Percentiles rank a stretch among this genome's conserved stretches.
These are phyloP conservation scores for Coriaria nepalensis DNA, from an alignment of 306 rosid species.

Conservation along the genomic window DNA sequence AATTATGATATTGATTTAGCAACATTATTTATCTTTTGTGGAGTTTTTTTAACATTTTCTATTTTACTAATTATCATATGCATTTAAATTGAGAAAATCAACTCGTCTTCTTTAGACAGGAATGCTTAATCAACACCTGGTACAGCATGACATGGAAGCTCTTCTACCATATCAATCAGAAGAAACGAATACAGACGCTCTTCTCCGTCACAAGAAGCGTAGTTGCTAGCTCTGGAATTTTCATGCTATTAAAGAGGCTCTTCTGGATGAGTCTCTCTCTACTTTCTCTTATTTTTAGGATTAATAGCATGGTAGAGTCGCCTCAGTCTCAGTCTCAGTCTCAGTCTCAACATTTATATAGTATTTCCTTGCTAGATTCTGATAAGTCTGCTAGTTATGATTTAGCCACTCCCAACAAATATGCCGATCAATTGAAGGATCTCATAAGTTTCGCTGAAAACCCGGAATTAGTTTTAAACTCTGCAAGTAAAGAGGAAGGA, in stretches of 20 bases:
- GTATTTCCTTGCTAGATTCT: slow-evolving; percentile 39
- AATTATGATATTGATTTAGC: too few species aligned
- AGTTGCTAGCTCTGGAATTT: slow-evolving; percentile 31
- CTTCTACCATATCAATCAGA: slow-evolving; percentile 50
- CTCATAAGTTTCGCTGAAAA: slow-evolving; percentile 26
- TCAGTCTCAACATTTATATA: slow-evolving; percentile 18
- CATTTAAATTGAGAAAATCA: too few species aligned
- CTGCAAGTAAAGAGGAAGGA: too few species aligned
- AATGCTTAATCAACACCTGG: slow-evolving; percentile 21
- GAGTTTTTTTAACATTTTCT: too few species aligned
- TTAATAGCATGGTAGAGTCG: slow-evolving; percentile 9
- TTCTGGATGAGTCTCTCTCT: slow-evolving; percentile 29
- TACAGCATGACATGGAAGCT: slow-evolving; percentile 52
- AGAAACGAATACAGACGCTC: slow-evolving; percentile 36
- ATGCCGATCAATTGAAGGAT: slow-evolving; percentile 41
- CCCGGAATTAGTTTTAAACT: not conserved
- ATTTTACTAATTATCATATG: too few species aligned
- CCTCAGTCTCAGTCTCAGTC: too few species aligned
- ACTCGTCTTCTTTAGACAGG: slow-evolving; percentile 48
- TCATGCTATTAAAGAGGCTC: slow-evolving; percentile 17
- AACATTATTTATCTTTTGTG: too few species aligned
- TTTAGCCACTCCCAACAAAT: slow-evolving; percentile 29
- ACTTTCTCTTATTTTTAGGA: slow-evolving; percentile 27
- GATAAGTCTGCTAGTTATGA: slow-evolving; percentile 31
- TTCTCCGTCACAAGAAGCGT: slow-evolving; percentile 59